Conservation (phyloP, 441 rosid genomes). For the Adansonia grandidieri region DNA sequence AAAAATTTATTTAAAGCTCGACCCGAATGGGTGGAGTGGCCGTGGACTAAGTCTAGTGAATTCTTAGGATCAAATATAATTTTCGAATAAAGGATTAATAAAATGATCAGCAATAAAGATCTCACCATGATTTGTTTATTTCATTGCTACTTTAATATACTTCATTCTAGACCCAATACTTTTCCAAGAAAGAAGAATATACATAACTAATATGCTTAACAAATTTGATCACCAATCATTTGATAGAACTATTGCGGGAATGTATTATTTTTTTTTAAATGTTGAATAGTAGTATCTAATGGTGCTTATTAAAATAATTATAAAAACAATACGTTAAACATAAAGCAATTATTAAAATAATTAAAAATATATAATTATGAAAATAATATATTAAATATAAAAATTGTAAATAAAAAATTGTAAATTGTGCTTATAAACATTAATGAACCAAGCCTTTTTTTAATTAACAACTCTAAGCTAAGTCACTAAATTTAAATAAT, state of each 20-base stretch:
- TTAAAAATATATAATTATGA: too few species aligned
- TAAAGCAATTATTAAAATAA: too few species aligned
- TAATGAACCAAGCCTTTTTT: neutral
- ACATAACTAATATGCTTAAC: constrained; percentile 25
- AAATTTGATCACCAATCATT: constrained; percentile 35
- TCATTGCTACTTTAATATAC: constrained; percentile 28
- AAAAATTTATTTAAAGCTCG: too few species aligned
- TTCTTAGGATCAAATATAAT: constrained; percentile 40
- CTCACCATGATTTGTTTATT: constrained; percentile 29
- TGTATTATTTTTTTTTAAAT: too few species aligned
- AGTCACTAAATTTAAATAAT: neutral
- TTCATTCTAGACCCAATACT: constrained; percentile 36
- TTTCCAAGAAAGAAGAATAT: constrained; percentile 10
- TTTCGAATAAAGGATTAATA: constrained; percentile 30
- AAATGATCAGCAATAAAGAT: constrained; percentile 36
- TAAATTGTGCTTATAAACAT: too few species aligned
- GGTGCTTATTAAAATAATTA: too few species aligned
- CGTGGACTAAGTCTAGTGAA: constrained; percentile 21
- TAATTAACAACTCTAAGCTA: neutral
- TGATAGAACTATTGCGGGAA: neutral
- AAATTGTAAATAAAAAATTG: too few species aligned
- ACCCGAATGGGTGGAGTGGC: too few species aligned
- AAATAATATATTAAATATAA: too few species aligned
- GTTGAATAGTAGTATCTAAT: too few species aligned
- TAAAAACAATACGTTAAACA: too few species aligned